Conservation (phyloP, 108 stramenopile species). For the Nitzschia sp. region DNA sequence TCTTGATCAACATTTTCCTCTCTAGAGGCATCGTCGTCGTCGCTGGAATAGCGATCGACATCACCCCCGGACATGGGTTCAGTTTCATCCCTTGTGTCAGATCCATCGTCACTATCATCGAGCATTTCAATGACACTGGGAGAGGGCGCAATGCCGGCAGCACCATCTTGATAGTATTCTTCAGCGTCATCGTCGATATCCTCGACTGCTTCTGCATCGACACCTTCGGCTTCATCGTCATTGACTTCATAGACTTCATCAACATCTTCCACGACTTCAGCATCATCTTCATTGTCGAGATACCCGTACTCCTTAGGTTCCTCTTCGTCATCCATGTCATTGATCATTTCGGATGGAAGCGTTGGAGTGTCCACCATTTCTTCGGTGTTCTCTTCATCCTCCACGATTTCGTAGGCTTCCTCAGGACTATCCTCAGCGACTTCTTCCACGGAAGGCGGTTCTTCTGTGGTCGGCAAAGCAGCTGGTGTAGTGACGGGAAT, state of each 20-base stretch:
- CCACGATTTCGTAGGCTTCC: slow-evolving; percentile 4
- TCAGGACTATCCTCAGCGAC: background rate
- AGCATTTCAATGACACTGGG: background rate
- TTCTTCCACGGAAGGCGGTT: no score
- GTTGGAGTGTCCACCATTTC: slow-evolving; percentile 1
- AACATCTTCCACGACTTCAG: slow-evolving; percentile 16
- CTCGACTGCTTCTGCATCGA: background rate
- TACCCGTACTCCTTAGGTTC: background rate
- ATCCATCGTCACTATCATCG: background rate
- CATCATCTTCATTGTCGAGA: slow-evolving; percentile 13
- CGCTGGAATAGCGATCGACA: background rate
- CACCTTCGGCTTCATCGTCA: slow-evolving; percentile 1
- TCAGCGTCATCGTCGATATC: slow-evolving; percentile 8
- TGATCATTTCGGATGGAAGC: no score
- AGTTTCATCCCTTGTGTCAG: background rate
- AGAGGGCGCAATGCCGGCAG: background rate
- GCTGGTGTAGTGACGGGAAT: no score
- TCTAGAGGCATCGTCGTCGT: background rate
- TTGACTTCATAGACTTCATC: slow-evolving; percentile 15
- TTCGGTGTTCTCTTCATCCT: slow-evolving; percentile 3
- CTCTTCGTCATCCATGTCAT: background rate
- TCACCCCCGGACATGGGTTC: background rate
- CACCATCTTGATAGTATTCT: background rate
- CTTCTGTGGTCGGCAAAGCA: no score
- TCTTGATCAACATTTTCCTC: slow-evolving; percentile 38